Evolutionary conservation across 179 eudicot species (phyloP), one percentile per base, ranked within the genome.

Genomic region (Silene vulgaris): DNA sequence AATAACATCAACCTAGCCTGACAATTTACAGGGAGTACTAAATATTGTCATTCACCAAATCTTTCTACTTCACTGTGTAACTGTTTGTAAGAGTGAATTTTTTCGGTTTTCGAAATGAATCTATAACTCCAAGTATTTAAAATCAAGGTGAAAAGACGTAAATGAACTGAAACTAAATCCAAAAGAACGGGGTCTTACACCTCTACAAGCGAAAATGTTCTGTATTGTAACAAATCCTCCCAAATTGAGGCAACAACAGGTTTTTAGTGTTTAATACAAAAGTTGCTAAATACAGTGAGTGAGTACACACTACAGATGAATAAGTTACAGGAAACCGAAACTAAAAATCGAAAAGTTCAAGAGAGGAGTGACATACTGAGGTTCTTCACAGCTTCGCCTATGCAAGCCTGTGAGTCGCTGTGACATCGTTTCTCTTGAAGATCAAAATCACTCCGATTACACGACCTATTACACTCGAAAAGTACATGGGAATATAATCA

Each of bases 351-450:
- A 29, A 29, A 29, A 8, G 32, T 26, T 64, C 29, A 62, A 20
- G 65, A 62, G 65, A 62, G 65, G 28, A 62, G 32, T 23, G 65
- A 28, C 69, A 14, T 64, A 64, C 69, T 11, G 29, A 62, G 30
- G 64, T 19, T 59, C 30, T 62, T 23, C 13, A 62, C 65, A 62
- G 29, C 65, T 64, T 28, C 68, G 32, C 3, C 37, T 65, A 65
- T 32, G 29, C 40, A 28, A 12, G 69, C 59, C 35, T 20, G 54
- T 23, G 26, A 23, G 26, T 23, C 26, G 26, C 26, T 23, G 26
- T 50, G 28, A 14, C 40, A 26, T 23, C 3, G 60, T 52, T 50
- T 26, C 8, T 71, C 62, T 52, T 50, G 61, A 48, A 50, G 20
- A 50, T 26, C 19, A 1, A 26, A 29, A 56, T 56, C 64, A 52